Evolutionary conservation across 306 rosid species (phyloP).

Genomic region (Fagus crenata): DNA sequence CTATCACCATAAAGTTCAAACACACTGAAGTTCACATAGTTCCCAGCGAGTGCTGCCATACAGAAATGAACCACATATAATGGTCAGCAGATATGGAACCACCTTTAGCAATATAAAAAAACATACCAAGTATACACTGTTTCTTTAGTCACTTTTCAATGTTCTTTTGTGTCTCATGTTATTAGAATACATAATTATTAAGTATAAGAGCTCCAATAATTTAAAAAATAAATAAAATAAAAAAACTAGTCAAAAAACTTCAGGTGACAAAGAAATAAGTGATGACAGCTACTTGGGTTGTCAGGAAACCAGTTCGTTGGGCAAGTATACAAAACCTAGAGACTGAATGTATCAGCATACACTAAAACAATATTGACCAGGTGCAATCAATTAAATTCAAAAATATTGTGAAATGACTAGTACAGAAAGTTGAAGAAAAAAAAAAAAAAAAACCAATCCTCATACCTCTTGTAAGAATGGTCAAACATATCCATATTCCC

Average conservation of each 20-base stretch:
- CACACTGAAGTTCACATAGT: slow-evolving; percentile 87
- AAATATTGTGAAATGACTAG: too few relatives aligned
- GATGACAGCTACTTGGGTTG: too few relatives aligned
- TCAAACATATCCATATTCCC: slow-evolving; percentile 83
- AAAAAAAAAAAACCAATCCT: slow-evolving; percentile 13
- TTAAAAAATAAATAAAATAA: too few relatives aligned
- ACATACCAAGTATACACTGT: neutral
- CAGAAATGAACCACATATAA: slow-evolving; percentile 25
- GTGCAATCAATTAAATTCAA: too few relatives aligned
- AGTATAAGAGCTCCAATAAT: too few relatives aligned
- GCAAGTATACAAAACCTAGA: too few relatives aligned
- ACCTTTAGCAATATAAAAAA: slow-evolving; percentile 9
- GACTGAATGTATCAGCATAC: too few relatives aligned
- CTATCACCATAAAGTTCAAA: slow-evolving; percentile 92
- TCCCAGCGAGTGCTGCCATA: slow-evolving; percentile 74
- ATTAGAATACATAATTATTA: neutral
- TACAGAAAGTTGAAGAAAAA: neutral
- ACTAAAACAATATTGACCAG: too few relatives aligned
- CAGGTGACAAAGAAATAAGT: too few relatives aligned
- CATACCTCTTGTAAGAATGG: slow-evolving; percentile 76
- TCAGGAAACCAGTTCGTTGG: too few relatives aligned
- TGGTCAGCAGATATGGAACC: slow-evolving; percentile 4
- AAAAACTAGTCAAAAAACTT: too few relatives aligned
- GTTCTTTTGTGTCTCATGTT: slow-evolving; percentile 6
- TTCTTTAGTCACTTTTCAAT: slow-evolving; percentile 11